Evolutionary conservation across 2,329 filamentous ascomycete species (phyloP).

Genomic region (Alternaria novae-zelandiae): DNA sequence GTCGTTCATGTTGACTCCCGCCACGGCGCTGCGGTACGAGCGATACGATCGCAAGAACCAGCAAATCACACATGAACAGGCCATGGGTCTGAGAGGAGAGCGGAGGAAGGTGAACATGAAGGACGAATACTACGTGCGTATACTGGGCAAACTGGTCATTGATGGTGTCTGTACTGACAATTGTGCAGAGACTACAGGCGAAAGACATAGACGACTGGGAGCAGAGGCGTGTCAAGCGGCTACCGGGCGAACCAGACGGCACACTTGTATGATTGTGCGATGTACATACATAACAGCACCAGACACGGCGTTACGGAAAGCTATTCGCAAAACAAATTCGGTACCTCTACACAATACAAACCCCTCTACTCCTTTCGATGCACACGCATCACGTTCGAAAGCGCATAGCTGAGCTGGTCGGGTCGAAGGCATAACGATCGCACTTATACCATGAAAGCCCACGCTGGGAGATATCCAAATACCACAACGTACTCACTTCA

Average conservation of each 20-base stretch:
- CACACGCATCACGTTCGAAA: too few relatives aligned
- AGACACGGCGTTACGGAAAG: slow-evolving; percentile 2
- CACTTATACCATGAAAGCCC: too few relatives aligned
- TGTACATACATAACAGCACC: background rate
- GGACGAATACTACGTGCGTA: slow-evolving; percentile 85
- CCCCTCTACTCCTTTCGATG: too few relatives aligned
- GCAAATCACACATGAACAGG: slow-evolving; percentile 84
- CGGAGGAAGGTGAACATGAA: slow-evolving; percentile 77
- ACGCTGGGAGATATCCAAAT: too few relatives aligned
- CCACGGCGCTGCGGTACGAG: slow-evolving; percentile 92
- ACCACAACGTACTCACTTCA: too few relatives aligned
- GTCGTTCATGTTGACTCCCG: slow-evolving; percentile 92
- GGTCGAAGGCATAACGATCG: too few relatives aligned
- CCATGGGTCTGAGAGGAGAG: slow-evolving; percentile 76
- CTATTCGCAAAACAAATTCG: background rate
- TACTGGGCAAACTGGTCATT: too few relatives aligned
- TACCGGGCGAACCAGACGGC: slow-evolving; percentile 90
- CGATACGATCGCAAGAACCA: slow-evolving; percentile 88
- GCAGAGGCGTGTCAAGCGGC: slow-evolving; percentile 88
- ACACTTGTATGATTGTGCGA: slow-evolving; percentile 58
- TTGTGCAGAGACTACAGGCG: slow-evolving; percentile 72
- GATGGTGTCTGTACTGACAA: too few relatives aligned
- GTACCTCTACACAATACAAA: background rate
- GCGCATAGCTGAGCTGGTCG: too few relatives aligned
- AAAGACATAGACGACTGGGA: slow-evolving; percentile 97